Evolutionary conservation across 768 basidiomycete species (phyloP), one percentile per base, ranked within the genome.

Genomic region (Macrolepiota dolichaula): DNA sequence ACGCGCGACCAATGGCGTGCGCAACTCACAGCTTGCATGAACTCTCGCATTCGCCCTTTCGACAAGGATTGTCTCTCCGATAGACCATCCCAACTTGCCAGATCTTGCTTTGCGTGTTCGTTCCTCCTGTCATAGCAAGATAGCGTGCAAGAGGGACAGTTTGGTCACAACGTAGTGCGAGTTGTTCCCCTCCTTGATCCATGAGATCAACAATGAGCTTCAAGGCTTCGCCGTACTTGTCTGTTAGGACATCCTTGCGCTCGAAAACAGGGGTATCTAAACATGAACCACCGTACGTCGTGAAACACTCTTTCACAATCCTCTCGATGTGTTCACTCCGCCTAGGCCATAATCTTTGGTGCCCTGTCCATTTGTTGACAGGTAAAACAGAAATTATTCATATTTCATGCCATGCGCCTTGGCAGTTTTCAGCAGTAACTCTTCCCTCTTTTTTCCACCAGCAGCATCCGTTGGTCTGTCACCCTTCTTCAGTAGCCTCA

Each of bases 61-160:
- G 88, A 90, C 89, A 98, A 0, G 97, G 97, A 65, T 88, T 94
- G 74, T 99, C 97, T 70, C 97, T 79, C 63, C 97, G 81, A 74
- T 98, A 99, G 19, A 99, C 97, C 76, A 98, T 99, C n/a, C 95
- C 96, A 54, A 99, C 88, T 73, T 98, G 97, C 88, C 94, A 99
- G 13, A 98, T 72, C 76, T 98, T 98, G 63, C 87, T 78, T 66
- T 87, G 86, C 5, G 82, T 77, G 66, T 73, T 83, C 64, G 81
- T 88, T n/a, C 85, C 86, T n/a, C 93, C 91, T 61, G 86, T 86
- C 95, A 99, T 98, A 27, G 97, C 96, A 17, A 99, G 79, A 73
- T 94, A 96, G 35, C 97, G 81, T 22, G 96, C 97, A 46, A 99
- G 88, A 4, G 97, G 97, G 25, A 98, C 96, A 24, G 96, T 99